Evolutionary conservation across 2,329 filamentous ascomycete species (phyloP).

Genomic region (Arthrinium puccinioides): DNA sequence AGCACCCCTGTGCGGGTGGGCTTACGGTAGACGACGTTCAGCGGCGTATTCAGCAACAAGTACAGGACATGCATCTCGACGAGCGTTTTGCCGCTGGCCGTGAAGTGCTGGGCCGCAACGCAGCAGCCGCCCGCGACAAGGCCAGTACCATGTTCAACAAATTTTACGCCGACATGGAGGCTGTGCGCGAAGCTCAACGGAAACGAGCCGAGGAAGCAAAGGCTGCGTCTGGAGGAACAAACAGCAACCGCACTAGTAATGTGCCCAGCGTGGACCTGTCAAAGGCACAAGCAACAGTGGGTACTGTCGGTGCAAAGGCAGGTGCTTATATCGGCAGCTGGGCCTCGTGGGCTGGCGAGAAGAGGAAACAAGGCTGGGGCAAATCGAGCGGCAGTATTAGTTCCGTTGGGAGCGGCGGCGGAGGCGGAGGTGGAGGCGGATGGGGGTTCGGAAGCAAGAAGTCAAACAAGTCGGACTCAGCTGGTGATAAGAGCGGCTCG

Average conservation of each 20-base stretch:
- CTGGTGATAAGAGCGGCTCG: constrained; percentile 24
- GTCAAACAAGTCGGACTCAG: constrained; percentile 20
- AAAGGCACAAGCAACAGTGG: constrained; percentile 35
- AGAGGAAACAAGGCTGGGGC: constrained; percentile 49
- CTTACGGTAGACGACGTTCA: constrained; percentile 93
- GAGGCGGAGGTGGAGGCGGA: constrained; percentile 15
- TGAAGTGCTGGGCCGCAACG: constrained; percentile 79
- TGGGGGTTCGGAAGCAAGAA: constrained; percentile 26
- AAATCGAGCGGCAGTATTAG: constrained; percentile 30
- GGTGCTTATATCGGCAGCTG: constrained; percentile 62
- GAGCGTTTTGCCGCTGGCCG: constrained; percentile 77
- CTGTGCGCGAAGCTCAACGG: constrained; percentile 66
- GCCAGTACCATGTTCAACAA: constrained; percentile 81
- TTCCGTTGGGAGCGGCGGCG: constrained; percentile 12
- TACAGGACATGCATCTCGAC: constrained; percentile 88
- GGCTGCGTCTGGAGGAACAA: constrained; percentile 14
- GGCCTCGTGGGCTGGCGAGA: constrained; percentile 68
- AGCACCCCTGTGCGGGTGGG: constrained; percentile 87
- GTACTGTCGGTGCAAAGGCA: constrained; percentile 47
- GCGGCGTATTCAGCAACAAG: constrained; percentile 79
- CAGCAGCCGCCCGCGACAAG: constrained; percentile 84
- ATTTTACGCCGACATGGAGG: constrained; percentile 85
- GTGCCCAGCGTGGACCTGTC: constrained; percentile 23
- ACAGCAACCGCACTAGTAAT: constrained; percentile 17
- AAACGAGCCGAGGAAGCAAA: constrained; percentile 52